Evolutionary conservation across 192 early-diverging fungal species (phyloP).

Genomic region (Backusella australiensis): DNA sequence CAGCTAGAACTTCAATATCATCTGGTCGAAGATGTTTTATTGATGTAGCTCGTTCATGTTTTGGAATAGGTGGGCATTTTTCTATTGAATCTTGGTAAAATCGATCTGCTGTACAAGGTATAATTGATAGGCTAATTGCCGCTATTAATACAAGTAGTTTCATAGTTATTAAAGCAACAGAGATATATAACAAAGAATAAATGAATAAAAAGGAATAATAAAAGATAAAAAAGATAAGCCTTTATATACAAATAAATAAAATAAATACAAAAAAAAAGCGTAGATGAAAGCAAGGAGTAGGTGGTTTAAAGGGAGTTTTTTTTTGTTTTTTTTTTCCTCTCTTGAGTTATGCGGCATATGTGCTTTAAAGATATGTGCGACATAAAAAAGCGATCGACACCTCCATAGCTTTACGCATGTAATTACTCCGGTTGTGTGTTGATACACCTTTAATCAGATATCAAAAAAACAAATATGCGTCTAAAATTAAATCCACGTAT

Average conservation of each 20-base stretch:
- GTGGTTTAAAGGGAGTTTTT: not conserved
- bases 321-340: not conserved
- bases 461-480: not conserved
- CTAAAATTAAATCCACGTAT: not conserved
- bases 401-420: not conserved
- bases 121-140: not conserved
- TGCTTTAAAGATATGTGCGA: not conserved
- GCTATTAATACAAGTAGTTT: not conserved
- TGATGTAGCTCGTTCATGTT: not conserved
- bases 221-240: not conserved
- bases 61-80: not conserved
- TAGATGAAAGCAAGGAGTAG: not conserved
- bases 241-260: not conserved
- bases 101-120: not conserved
- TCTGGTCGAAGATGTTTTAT: not conserved
- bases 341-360: not conserved
- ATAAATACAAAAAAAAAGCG: not conserved
- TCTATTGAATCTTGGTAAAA: not conserved
- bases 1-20: slow-evolving; percentile 15
- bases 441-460: not conserved
- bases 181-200: not conserved
- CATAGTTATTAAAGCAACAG: not conserved
- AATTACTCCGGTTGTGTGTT: not conserved
- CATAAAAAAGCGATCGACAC: not conserved
- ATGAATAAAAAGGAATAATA: not conserved